Evolutionary conservation across 306 rosid genomes (phyloP).

Genomic region (Fagus crenata): DNA sequence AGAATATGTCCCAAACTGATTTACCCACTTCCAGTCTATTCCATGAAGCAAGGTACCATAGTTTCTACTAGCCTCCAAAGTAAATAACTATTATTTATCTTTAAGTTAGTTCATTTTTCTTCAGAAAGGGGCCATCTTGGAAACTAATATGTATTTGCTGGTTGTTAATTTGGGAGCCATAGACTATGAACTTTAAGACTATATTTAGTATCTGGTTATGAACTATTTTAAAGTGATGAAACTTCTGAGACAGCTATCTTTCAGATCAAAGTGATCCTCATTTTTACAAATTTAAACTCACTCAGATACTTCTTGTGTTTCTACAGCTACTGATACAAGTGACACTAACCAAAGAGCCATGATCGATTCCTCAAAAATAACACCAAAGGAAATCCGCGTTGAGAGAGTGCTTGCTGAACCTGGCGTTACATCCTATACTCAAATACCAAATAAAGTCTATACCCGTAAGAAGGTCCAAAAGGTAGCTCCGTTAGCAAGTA

Average conservation of each 20-base stretch:
- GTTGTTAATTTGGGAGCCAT: background rate
- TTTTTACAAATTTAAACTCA: conserved; percentile 25
- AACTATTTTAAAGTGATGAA: background rate
- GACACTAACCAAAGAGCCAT: conserved; percentile 27
- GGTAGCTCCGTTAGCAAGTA: conserved; percentile 32
- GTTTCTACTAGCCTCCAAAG: background rate
- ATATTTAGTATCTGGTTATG: background rate
- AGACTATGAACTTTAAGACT: background rate
- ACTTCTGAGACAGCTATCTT: conserved; percentile 1
- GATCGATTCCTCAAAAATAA: conserved; percentile 32
- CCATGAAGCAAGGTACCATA: conserved; percentile 1
- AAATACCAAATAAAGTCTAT: conserved; percentile 48
- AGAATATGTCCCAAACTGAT: conserved; percentile 7
- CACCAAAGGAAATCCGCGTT: conserved; percentile 36
- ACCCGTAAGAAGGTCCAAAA: conserved; percentile 48
- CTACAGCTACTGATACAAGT: conserved; percentile 35
- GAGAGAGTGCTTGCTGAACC: conserved; percentile 36
- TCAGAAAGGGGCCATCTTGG: background rate
- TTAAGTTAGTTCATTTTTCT: background rate
- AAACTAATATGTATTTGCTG: background rate
- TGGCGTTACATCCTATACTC: conserved; percentile 32
- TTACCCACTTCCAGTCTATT: background rate
- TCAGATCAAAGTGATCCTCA: conserved; percentile 4
- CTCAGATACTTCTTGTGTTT: conserved; percentile 30
- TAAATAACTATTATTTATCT: background rate